Conservation (phyloP, 2,329 filamentous ascomycete species). For the Claviceps africana region DNA sequence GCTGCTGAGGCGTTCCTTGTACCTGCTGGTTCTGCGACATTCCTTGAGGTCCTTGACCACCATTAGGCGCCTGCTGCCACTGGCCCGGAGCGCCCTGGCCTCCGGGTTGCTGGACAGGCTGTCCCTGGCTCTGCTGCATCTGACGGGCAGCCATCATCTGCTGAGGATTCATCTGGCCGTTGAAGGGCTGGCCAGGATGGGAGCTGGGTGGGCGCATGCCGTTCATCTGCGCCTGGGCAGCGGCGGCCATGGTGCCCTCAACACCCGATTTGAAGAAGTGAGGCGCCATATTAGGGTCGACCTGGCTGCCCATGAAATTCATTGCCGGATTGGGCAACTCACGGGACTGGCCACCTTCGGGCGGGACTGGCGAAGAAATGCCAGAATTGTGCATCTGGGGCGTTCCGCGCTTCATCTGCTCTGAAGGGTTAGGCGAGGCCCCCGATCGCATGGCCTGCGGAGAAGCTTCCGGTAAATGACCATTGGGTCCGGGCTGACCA, state of each 20-base stretch:
- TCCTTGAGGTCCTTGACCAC: constrained; percentile 25
- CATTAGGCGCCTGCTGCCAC: constrained; percentile 28
- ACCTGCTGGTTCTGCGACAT: constrained; percentile 30
- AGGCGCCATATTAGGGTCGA: constrained; percentile 46
- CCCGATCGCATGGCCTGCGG: constrained; percentile 54
- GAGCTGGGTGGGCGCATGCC: constrained; percentile 57
- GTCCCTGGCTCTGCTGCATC: constrained; percentile 23
- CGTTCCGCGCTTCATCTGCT: constrained; percentile 67
- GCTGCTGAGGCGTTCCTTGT: constrained; percentile 60
- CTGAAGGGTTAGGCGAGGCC: constrained; percentile 62
- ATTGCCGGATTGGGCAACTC: constrained; percentile 49
- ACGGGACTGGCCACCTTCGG: constrained; percentile 52
- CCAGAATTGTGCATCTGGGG: constrained; percentile 57
- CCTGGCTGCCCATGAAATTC: constrained; percentile 48
- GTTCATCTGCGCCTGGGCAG: constrained; percentile 39
- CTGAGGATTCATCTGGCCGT: constrained; percentile 43
- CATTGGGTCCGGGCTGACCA: constrained; percentile 45
- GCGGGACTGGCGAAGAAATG: constrained; percentile 52
- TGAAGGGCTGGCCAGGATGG: constrained; percentile 46
- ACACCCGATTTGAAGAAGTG: constrained; percentile 44
- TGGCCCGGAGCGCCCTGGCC: constrained; percentile 20
- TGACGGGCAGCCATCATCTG: constrained; percentile 43
- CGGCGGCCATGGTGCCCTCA: constrained; percentile 39
- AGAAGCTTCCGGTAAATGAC: constrained; percentile 56
- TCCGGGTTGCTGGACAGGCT: constrained; percentile 16